Evolutionary conservation across 2,329 filamentous ascomycete species (phyloP).

Genomic region (Cercospora brassicicola): DNA sequence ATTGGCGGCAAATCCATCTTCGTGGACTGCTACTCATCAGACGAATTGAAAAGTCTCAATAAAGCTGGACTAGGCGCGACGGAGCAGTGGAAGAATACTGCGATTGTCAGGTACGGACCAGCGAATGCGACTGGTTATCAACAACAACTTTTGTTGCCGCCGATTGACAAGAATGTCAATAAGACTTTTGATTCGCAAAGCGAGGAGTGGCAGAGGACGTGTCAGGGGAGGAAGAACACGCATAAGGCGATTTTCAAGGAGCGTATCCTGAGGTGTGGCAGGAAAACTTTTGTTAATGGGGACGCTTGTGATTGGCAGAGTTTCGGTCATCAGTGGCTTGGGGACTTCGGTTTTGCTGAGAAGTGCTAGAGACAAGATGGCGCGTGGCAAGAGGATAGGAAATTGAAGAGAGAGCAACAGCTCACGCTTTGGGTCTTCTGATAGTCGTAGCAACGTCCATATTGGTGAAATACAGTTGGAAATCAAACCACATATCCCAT

Average conservation of each 20-base stretch:
- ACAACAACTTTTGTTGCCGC: background rate
- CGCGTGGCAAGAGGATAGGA: background rate
- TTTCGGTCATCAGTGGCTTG: background rate
- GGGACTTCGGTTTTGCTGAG: constrained; percentile 1
- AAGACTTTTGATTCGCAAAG: constrained; percentile 6
- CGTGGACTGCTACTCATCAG: background rate
- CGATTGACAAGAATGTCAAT: background rate
- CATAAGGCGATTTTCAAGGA: constrained; percentile 1
- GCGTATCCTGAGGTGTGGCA: background rate
- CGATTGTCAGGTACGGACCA: background rate
- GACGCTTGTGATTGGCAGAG: background rate
- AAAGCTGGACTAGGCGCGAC: background rate
- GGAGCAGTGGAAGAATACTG: constrained; percentile 1
- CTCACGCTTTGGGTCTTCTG: background rate
- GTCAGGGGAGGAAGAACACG: constrained; percentile 4
- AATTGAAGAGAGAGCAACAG: background rate
- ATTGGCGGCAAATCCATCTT: background rate
- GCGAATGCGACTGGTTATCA: background rate
- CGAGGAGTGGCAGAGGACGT: constrained; percentile 10
- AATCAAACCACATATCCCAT: background rate
- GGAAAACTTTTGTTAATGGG: background rate
- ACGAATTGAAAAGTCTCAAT: background rate
- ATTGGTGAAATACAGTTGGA: background rate
- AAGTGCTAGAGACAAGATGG: background rate
- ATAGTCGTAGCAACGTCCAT: background rate